phyloP scores from a whole-genome alignment of 176 grass and related monocot genomes.

The Canna indica region DNA sequence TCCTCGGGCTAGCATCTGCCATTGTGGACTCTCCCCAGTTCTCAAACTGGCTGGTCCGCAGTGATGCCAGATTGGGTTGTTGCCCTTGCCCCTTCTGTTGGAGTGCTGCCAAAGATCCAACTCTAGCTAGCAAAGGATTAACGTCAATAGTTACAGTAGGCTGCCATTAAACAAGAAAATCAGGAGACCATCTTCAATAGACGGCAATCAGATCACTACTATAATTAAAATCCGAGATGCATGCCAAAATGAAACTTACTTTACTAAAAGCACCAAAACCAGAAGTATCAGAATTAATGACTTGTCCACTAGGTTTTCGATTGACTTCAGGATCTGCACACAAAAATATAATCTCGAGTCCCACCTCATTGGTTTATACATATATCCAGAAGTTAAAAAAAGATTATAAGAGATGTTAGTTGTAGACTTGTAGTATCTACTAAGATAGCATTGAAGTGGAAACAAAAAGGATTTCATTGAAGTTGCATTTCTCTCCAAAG shows the following conservation, averaged over 20 bases:
- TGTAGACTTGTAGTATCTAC: no score
- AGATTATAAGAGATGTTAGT: neutral
- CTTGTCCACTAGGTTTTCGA: constrained; percentile 41
- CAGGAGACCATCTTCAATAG: neutral
- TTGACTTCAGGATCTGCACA: constrained; percentile 34
- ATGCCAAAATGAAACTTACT: constrained; percentile 27
- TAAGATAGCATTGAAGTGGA: no score
- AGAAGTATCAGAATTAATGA: constrained; percentile 34
- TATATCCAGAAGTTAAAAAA: neutral
- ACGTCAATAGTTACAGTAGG: constrained; percentile 18
- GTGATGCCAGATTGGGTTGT: constrained; percentile 26
- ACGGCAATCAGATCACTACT: neutral
- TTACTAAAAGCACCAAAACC: constrained; percentile 45
- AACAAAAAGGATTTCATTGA: no score
- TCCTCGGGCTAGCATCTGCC: constrained; percentile 54
- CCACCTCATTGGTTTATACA: constrained; percentile 4
- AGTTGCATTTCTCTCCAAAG: neutral
- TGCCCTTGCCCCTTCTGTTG: constrained; percentile 24
- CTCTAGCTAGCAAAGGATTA: constrained; percentile 6
- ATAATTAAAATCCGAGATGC: neutral
- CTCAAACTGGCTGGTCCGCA: constrained; percentile 38
- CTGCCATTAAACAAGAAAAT: constrained; percentile 25
- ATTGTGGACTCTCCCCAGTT: constrained; percentile 43
- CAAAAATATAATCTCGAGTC: constrained; percentile 10
- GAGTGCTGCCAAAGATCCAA: constrained; percentile 25